Evolutionary conservation across 495 filamentous ascomycete species (phyloP), one percentile per base, ranked within the genome.

Genomic region (Aspergillus steynii): DNA sequence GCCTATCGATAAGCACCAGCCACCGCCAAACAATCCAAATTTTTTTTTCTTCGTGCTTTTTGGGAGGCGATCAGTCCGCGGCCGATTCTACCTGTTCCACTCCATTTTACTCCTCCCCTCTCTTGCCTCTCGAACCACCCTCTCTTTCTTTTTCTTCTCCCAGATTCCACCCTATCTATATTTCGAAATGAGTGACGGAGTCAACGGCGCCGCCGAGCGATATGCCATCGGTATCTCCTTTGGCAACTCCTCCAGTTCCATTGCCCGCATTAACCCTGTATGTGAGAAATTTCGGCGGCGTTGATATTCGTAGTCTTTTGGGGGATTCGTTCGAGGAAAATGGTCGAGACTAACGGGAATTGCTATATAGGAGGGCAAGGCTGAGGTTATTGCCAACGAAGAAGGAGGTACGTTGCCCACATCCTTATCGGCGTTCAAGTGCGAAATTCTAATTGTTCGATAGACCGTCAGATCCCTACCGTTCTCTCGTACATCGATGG

Each of bases 351-450:
- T 63, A 25, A 71, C 65, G 65, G 50, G 60, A 26, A 51, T 28
- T 28, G 14, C n/a, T 46, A 20, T 68, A 63, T 67, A 88, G 82
- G 95, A 98, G 67, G 94, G 93, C 75, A 96, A 94, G 79, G 88
- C 92, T 62, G 92, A 96, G 73, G 94, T 99, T 68, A 98, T 99
- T 76, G 95, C 96, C 60, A 98, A 99, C 77, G 96, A 99, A 78
- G 95, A 98, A 77, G 95, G 95, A 85, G 92, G 92, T 95, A 71
- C 72, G 88, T 69, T 52, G 48, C 29, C 26, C 50, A 49, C 53
- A 34, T 32, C 5, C 26, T 31, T n/a, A 14, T n/a, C 29, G 9
- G 4, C n/a, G 27, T 29, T 61, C 28, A 20, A 60, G 2, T 27
- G 51, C 53, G 29, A 32, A 61, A 62, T 27, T 61, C 57, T 28